Percentiles rank a stretch among this genome's conserved stretches.
phyloP scores from a whole-genome alignment of 768 basidiomycete genomes.

The Boletus rex-veris region DNA sequence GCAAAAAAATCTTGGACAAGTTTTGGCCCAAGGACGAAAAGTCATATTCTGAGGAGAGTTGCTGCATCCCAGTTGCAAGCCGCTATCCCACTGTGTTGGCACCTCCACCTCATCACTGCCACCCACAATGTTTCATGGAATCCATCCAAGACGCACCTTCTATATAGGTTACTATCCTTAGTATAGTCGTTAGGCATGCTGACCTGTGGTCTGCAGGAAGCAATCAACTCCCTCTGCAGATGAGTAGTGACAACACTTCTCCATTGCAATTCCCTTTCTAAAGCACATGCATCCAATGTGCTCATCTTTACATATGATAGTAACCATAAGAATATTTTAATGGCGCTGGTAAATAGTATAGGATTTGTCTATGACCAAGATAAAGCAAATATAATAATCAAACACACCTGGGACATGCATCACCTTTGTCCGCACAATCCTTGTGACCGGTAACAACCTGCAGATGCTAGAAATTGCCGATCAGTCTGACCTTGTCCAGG shows the following conservation, averaged over 20 bases:
- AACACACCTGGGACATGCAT: slow-evolving; percentile 3
- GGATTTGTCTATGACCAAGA: slow-evolving; percentile 14
- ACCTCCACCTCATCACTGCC: slow-evolving; percentile 30
- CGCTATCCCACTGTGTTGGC: slow-evolving; percentile 20
- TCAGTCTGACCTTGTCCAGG: too few species aligned
- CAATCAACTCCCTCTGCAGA: slow-evolving; percentile 14
- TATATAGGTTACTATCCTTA: slow-evolving; percentile 12
- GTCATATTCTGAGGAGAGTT: slow-evolving; percentile 17
- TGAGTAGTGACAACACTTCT: slow-evolving; percentile 8
- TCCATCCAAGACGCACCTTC: slow-evolving; percentile 5
- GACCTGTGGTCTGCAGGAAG: slow-evolving; percentile 6
- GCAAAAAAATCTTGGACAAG: slow-evolving; percentile 26
- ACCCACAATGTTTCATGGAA: slow-evolving; percentile 13
- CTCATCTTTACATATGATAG: not conserved
- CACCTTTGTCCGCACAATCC: too few species aligned
- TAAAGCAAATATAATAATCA: not conserved
- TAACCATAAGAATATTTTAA: slow-evolving; percentile 17
- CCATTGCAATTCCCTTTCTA: slow-evolving; percentile 30
- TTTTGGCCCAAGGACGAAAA: slow-evolving; percentile 33
- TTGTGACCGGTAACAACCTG: too few species aligned
- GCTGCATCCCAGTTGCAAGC: slow-evolving; percentile 2
- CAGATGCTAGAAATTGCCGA: too few species aligned
- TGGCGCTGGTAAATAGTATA: slow-evolving; percentile 5
- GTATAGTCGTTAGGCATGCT: not conserved
- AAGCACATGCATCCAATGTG: not conserved